Conservation (phyloP, 441 rosid species). For the Heliophila coronopifolia region DNA sequence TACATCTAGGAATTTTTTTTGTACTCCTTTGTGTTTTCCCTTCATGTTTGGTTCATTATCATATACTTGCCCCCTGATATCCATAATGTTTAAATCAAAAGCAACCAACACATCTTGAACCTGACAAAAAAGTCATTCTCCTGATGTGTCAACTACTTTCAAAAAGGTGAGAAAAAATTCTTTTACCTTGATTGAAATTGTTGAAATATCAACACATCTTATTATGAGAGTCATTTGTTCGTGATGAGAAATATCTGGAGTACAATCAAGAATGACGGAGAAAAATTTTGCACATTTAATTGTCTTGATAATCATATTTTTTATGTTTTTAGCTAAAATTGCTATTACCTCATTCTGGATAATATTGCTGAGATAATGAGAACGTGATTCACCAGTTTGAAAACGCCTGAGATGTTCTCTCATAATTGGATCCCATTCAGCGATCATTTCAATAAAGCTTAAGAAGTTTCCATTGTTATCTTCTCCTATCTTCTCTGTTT, state of each 20-base stretch:
- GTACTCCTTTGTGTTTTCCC: background rate
- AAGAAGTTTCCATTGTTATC: background rate
- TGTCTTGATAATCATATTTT: background rate
- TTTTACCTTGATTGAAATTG: background rate
- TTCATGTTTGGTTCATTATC: background rate
- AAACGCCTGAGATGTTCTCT: background rate
- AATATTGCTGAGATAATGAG: no score
- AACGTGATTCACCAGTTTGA: background rate
- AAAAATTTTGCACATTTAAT: background rate
- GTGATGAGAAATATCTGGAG: background rate
- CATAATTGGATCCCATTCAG: background rate
- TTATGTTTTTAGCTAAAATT: background rate
- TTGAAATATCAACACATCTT: background rate
- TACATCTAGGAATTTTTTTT: background rate
- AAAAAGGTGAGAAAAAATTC: background rate
- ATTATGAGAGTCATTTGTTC: background rate
- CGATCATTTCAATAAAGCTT: background rate
- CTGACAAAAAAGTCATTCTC: background rate
- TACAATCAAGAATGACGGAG: background rate
- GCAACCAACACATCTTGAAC: background rate
- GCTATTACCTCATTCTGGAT: background rate
- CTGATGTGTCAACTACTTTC: background rate
- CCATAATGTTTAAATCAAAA: background rate
- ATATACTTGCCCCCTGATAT: background rate
- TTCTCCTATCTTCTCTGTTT: background rate